Percentiles rank a stretch among this genome's conserved stretches.
These are phyloP conservation scores for Sclerotinia borealis DNA, from an alignment of 2,329 filamentous ascomycete genomes.

Conservation along the genomic window DNA sequence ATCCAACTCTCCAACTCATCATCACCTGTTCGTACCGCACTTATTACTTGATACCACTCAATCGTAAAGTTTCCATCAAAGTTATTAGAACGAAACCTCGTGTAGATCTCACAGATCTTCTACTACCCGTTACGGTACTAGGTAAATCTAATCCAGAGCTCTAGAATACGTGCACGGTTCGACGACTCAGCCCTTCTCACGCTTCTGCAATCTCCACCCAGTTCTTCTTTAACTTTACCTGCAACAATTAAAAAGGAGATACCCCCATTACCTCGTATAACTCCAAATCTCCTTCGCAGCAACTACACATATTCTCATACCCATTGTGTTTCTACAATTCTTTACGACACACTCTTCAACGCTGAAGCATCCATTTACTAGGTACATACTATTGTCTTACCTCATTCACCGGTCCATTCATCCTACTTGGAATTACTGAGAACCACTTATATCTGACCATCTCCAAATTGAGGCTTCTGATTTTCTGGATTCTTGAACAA, in stretches of 20 bases:
- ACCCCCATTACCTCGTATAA: background rate
- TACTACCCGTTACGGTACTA: no score
- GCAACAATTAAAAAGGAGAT: constrained; percentile 15
- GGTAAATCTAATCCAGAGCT: constrained; percentile 14
- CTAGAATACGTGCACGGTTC: constrained; percentile 16
- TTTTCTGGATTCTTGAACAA: constrained; percentile 4
- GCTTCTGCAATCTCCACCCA: background rate
- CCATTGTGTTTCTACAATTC: background rate
- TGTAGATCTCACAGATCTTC: constrained; percentile 15
- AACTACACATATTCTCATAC: background rate
- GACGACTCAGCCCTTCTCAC: constrained; percentile 22
- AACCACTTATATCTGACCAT: background rate
- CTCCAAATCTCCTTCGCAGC: background rate
- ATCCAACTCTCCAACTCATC: background rate
- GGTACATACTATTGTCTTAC: background rate
- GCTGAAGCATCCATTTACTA: background rate
- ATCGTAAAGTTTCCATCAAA: no score
- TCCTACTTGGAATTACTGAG: background rate
- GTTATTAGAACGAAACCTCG: background rate
- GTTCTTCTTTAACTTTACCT: constrained; percentile 10
- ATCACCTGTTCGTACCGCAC: background rate
- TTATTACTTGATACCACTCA: no score
- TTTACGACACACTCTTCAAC: background rate
- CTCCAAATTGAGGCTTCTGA: constrained; percentile 2
- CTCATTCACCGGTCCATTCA: constrained; percentile 2